phyloP scores from a whole-genome alignment of 2,329 filamentous ascomycete species.

The Aspergillus sojae region DNA sequence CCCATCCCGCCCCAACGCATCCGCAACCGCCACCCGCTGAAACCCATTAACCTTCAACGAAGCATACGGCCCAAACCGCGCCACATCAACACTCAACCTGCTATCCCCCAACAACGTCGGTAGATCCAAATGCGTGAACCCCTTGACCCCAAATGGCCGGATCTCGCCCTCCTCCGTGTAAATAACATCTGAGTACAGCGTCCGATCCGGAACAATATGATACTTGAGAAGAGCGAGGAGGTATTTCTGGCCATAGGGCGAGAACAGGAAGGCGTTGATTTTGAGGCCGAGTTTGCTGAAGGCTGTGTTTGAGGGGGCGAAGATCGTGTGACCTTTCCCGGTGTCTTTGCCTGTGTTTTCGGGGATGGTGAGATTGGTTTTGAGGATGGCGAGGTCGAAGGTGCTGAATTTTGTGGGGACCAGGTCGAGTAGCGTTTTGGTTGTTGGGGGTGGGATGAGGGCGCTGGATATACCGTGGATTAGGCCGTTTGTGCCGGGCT shows the following conservation, averaged over 20 bases:
- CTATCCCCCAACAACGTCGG: constrained; percentile 70
- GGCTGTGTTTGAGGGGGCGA: constrained; percentile 11
- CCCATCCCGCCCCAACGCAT: constrained; percentile 75
- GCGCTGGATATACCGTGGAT: constrained; percentile 76
- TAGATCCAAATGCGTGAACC: constrained; percentile 61
- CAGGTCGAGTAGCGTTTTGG: constrained; percentile 65
- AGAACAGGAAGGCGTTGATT: constrained; percentile 73
- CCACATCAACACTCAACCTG: constrained; percentile 71
- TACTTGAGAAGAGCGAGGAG: constrained; percentile 8
- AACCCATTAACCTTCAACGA: constrained; percentile 76
- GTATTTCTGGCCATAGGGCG: constrained; percentile 45
- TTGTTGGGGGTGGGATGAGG: constrained; percentile 72
- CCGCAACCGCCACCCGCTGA: constrained; percentile 64
- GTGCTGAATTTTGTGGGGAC: constrained; percentile 9
- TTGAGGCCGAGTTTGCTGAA: constrained; percentile 5
- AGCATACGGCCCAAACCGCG: constrained; percentile 67
- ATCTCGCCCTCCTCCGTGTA: constrained; percentile 61
- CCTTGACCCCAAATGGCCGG: constrained; percentile 23
- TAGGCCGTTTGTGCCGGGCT: constrained; percentile 76
- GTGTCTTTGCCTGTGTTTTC: background rate
- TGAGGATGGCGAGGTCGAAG: background rate
- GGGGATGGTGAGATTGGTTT: background rate
- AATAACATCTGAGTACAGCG: constrained; percentile 70
- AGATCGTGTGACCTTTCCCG: constrained; percentile 5
- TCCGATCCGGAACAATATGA: constrained; percentile 11